Conservation (phyloP, 1,139 yeast genomes). For the Yamadazyma atlantica region DNA sequence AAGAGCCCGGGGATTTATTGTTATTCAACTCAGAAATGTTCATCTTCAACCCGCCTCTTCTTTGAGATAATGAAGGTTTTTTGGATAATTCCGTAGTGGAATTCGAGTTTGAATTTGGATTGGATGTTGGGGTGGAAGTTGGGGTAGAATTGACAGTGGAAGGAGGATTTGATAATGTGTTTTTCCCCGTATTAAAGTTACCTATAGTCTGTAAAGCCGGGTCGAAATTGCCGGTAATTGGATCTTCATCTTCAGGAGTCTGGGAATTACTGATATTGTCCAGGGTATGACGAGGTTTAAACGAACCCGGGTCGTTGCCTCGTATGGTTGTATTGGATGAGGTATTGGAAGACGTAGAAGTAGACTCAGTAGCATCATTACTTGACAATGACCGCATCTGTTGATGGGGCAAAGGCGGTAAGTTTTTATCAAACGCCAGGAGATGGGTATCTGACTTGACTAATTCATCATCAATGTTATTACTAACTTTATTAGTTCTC, state of each 20-base stretch:
- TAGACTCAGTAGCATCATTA: constrained; percentile 14
- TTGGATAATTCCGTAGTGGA: constrained; percentile 20
- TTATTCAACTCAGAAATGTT: constrained; percentile 34
- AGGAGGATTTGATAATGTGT: constrained; percentile 5
- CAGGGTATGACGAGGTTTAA: background rate
- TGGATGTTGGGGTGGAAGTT: constrained; percentile 3
- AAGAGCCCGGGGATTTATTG: constrained; percentile 8
- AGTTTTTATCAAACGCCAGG: constrained; percentile 7
- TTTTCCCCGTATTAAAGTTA: background rate
- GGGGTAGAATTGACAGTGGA: background rate
- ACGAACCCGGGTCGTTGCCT: background rate
- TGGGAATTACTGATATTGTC: background rate
- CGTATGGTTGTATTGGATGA: background rate
- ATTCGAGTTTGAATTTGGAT: constrained; percentile 7
- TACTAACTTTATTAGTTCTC: constrained; percentile 34
- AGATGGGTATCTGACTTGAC: constrained; percentile 7
- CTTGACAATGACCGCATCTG: constrained; percentile 15
- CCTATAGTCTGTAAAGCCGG: background rate
- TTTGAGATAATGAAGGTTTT: constrained; percentile 55
- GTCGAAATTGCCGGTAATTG: background rate
- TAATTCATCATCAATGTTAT: constrained; percentile 8
- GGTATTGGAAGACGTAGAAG: background rate
- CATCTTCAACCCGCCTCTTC: constrained; percentile 60
- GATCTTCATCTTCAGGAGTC: constrained; percentile 1
- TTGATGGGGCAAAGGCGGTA: constrained; percentile 17